Base-by-base conservation (phyloP, 495 filamentous ascomycete species). In the Rhizodiscina lignyota region DNA sequence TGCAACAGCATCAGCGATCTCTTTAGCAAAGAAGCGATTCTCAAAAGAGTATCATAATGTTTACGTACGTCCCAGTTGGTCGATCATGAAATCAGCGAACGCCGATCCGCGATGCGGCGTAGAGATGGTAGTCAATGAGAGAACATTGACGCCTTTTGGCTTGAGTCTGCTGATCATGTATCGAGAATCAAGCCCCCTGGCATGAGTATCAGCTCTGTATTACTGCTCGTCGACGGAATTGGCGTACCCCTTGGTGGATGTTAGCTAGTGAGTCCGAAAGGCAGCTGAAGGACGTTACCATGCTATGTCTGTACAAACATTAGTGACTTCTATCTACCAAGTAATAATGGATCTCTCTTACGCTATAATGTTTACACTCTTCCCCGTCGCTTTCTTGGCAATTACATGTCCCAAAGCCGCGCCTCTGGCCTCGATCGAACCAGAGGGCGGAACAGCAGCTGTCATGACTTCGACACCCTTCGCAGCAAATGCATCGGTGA, bases 111-210 rank as follows among this genome's bases (percentile, higher is more conserved):
- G 70, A 55, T 97, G 89, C 3, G 89, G 89, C 20, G 79, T 80
- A 12, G 83, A 82, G 33, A 94, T 71, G 1, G 89, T 94, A 4
- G 87, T 89, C 31, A 94, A 63, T 3, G 83, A 89, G 24, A 72
- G 54, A 5, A 84, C 74, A 40, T 76, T 70, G 31, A 89, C 77
- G 21, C 75, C 66, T 3, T 65, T 59, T 4, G 81, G 85, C 34
- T 68, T 67, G 11, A 93, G 61, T 29, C 63, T 66, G 35, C 79
- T 85, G 43, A 94, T 80, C 83, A 94, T 92, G 53, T 91, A 91
- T 49, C 87, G 69, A 10, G 83, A 74, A 57, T 94, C 89, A 29
- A 94, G 67, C 3, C 89, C 89, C 21, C 87, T 79, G 24, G n/a
- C n/a, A n/a, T n/a, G n/a, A n/a, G n/a, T n/a, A n/a, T n/a, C n/a